phyloP scores from a whole-genome alignment of 2,329 filamentous ascomycete species.

The Diaporthe nobilis region DNA sequence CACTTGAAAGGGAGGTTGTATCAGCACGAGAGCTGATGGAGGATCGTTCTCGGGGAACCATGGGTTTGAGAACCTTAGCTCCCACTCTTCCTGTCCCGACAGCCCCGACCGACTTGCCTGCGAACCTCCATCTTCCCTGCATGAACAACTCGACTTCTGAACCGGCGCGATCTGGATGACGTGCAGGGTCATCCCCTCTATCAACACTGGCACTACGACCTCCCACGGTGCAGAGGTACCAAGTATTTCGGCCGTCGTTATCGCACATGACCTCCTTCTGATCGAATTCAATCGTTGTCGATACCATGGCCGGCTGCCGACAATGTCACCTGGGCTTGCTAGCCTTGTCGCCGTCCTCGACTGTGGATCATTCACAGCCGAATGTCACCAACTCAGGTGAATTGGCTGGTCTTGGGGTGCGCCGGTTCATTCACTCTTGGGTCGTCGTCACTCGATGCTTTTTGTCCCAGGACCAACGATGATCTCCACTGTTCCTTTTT shows the following conservation, averaged over 20 bases:
- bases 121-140: background rate
- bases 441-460: slow-evolving; percentile 10
- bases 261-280: background rate
- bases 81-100: background rate
- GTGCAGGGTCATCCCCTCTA: background rate
- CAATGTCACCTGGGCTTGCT: background rate
- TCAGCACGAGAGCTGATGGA: background rate
- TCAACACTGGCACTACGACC: background rate
- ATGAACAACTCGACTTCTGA: background rate
- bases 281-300: background rate
- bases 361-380: background rate
- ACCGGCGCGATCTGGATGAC: background rate
- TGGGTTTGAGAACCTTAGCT: background rate
- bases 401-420: background rate
- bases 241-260: background rate
- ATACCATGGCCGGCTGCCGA: background rate
- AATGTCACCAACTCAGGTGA: background rate
- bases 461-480: background rate
- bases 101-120: background rate
- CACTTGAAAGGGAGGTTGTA: no score
- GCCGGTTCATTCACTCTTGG: background rate
- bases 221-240: background rate
- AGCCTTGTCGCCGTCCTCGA: background rate
- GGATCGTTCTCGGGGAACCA: background rate
- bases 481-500: background rate